Evolutionary conservation across 345 rosid species (phyloP), one percentile per base, ranked within the genome.

Genomic region (Eucalyptus pauciflora): DNA sequence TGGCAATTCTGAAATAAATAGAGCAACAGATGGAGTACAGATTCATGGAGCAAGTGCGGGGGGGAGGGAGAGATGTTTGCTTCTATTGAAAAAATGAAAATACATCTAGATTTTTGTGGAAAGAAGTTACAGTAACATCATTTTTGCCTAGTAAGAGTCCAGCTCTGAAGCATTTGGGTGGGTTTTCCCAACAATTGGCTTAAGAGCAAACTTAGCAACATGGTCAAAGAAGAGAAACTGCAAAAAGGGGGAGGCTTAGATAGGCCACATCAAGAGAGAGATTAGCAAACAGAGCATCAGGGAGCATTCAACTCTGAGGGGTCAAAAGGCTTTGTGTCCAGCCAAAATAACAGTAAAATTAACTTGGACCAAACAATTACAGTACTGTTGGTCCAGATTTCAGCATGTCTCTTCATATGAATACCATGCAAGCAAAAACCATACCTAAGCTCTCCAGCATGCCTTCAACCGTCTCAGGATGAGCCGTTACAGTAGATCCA

Each of bases 401-500:
- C 85, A 41, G 14, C 85, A 76, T 41, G 25, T 41, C 85, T 76
- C 85, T 76, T 76, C 49, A 86, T 86, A 54, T 41, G 48, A 86
- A 54, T 10, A 60, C n/a, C n/a, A 13, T 31, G 64, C 64, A 52
- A 43, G 87, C 49, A 54, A 86, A 58, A 87, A 64, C 15, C 92
- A 93, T 92, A 97, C 99, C 99, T 92, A 97, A 90, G 92, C 97
- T 96, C 92, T 93, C 95, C 91, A 97, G 92, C 99, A 97, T 97
- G 91, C 97, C 98, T 56, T 94, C 96, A 89, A 97, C 94, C 48
- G 96, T 96, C 94, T 94, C 95, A 9, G 96, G 96, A 90, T 91
- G 94, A 89, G 94, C 93, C 88, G 90, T 86, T 86, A 93, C 88
- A 54, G 95, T 71, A 86, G 95, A 87, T 87, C 94, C 99, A 85